A percentile compares a stretch with the other conserved stretches of the same genome.
These are phyloP conservation scores for Hypomyces rosellus DNA, from an alignment of 2,329 filamentous ascomycete genomes.

Conservation along the genomic window DNA sequence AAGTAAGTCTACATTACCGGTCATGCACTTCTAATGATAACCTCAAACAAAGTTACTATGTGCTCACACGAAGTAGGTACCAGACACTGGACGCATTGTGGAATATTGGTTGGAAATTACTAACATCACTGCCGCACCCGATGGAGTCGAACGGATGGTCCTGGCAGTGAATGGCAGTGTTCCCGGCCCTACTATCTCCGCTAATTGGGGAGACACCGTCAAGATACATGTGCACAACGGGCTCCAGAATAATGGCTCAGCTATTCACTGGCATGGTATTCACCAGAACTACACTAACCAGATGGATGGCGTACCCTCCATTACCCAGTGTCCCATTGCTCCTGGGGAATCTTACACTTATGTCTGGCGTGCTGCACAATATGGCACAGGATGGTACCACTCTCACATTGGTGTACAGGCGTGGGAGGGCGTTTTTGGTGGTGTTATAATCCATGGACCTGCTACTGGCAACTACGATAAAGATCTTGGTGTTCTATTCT, in stretches of 20 bases:
- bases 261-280: too few species aligned
- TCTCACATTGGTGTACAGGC: conserved; percentile 47
- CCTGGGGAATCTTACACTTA: conserved; percentile 36
- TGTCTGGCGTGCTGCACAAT: conserved; percentile 48
- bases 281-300: too few species aligned
- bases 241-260: conserved; percentile 19
- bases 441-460: conserved; percentile 56
- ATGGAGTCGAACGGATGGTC: conserved; percentile 41
- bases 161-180: conserved; percentile 46
- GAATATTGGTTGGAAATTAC: conserved; percentile 42
- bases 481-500: conserved; percentile 53
- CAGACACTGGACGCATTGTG: conserved; percentile 43
- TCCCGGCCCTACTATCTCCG: conserved; percentile 53
- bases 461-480: conserved; percentile 53
- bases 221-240: conserved; percentile 49
- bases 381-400: conserved; percentile 55
- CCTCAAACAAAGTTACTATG: too few species aligned
- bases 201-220: conserved; percentile 45
- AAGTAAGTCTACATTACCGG: too few species aligned
- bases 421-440: conserved; percentile 52
- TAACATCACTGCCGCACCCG: conserved; percentile 35
- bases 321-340: too few species aligned
- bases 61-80: conserved; percentile 9
- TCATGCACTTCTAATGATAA: too few species aligned
- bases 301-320: too few species aligned